Conservation (phyloP, 148 eudicot genomes). For the Polygonum maritimum region DNA sequence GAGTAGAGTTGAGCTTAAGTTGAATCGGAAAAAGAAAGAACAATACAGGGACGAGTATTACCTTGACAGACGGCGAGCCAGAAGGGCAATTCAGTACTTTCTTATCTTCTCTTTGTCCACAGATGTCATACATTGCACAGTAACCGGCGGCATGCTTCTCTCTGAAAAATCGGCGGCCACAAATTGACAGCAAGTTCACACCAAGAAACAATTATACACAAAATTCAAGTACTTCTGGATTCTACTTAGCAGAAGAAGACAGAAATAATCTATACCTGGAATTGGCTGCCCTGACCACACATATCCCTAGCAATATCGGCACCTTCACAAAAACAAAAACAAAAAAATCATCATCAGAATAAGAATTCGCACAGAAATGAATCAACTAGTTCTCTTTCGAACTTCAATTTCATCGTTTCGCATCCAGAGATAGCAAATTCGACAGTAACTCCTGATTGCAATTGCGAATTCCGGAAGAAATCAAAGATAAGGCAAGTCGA, state of each 20-base stretch:
- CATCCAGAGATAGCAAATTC: neutral
- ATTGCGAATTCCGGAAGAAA: neutral
- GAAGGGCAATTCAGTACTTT: constrained; percentile 78
- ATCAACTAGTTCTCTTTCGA: neutral
- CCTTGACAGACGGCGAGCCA: constrained; percentile 73
- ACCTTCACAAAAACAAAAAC: neutral
- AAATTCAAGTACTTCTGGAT: neutral
- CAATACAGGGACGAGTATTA: constrained; percentile 17
- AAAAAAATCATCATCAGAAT: neutral
- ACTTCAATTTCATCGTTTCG: neutral
- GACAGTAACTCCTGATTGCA: neutral
- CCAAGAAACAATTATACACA: neutral
- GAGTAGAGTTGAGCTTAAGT: neutral
- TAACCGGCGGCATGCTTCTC: constrained; percentile 45
- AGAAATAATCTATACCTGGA: constrained; percentile 1
- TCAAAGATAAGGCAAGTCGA: neutral
- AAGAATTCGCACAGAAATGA: neutral
- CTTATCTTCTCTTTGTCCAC: constrained; percentile 72
- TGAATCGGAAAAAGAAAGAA: neutral
- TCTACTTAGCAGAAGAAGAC: neutral
- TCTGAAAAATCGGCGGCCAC: constrained; percentile 23
- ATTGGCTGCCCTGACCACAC: constrained; percentile 7
- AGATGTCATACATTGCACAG: constrained; percentile 89
- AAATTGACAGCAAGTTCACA: neutral
- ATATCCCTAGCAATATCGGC: constrained; percentile 7